Base-by-base conservation (phyloP, 2,329 filamentous ascomycete species). In the Scedosporium minutisporum region DNA sequence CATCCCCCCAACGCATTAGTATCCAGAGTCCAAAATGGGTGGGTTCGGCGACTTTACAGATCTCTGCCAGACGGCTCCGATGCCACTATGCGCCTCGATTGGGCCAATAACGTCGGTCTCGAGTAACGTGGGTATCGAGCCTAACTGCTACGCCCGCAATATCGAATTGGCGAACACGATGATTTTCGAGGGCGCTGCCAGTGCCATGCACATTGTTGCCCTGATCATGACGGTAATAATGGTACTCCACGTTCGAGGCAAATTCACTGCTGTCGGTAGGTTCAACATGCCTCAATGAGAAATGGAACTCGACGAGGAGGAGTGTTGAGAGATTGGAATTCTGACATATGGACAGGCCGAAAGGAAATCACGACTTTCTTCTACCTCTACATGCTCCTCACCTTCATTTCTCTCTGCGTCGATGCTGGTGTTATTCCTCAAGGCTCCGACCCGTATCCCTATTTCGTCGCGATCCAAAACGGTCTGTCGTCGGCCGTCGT, bases 111-210 rank as follows among this genome's bases (percentile, higher is more conserved):
- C 86, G 33, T 80, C 82, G 41, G 85, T 91, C 67, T 83, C 85
- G 23, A 84, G 81, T 67, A 82, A 84, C 63, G 83, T 87, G 12
- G 90, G 92, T 68, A 95, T 97, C 67, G 88, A 96, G 74, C 87
- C 95, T 63, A 85, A 87, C 71, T 99, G 95, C 80, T 97, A 93
- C 78, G 90, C 95, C 64, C 87, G 95, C 64, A 96, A 95, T 70
- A 93, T 99, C 75, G 93, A 97, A 76, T 77, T 97, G 68, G 95
- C 93, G 68, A 99, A 99, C 78, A 99, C 95, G 48, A 93, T 97
- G 78, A 99, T 99, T 71, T 99, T 99, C 74, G 87, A 97, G 77
- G 91, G 88, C 71, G 95, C 93, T 29, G 87, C 92, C 23, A 91
- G 90, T 65, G 92, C 93, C 71, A 90, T 95, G 78, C 95, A 99